These are phyloP conservation scores for Sideroxylon spinosum DNA, from an alignment of 179 eudicot species.

Conservation along the genomic window DNA sequence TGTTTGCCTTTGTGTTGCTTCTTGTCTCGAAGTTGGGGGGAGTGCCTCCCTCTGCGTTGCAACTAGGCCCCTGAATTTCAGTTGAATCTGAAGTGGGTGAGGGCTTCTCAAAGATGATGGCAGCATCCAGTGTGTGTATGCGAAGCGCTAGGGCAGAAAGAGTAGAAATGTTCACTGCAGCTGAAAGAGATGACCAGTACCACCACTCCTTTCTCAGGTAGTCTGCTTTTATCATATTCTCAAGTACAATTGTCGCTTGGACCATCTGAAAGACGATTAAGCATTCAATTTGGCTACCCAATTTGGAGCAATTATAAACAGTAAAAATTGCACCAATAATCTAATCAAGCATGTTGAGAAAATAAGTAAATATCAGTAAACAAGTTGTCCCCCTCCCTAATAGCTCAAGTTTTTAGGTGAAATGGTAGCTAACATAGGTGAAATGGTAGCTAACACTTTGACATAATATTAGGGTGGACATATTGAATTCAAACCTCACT, in stretches of 20 bases:
- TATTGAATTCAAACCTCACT: no score
- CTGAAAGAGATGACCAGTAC: constrained; percentile 95
- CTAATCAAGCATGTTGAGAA: background rate
- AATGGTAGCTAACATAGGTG: no score
- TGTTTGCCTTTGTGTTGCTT: constrained; percentile 20
- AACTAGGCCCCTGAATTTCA: constrained; percentile 28
- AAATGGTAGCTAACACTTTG: no score
- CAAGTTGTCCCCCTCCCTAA: no score
- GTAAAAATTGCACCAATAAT: background rate
- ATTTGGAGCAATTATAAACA: background rate
- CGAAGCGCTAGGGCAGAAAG: constrained; percentile 82
- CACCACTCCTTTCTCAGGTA: constrained; percentile 80
- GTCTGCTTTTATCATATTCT: constrained; percentile 76
- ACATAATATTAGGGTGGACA: no score
- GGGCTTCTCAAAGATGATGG: constrained; percentile 58
- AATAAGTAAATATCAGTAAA: no score
- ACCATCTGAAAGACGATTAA: constrained; percentile 52
- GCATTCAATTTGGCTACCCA: background rate
- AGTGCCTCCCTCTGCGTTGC: constrained; percentile 32
- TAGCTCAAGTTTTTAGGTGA: no score
- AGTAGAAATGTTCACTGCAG: constrained; percentile 70
- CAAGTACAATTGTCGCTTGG: constrained; percentile 64
- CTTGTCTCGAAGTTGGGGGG: constrained; percentile 12
- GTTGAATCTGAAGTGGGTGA: constrained; percentile 26
- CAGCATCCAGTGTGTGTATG: constrained; percentile 65